These are phyloP conservation scores for Ceratocystis cubensis DNA, from an alignment of 2,329 filamentous ascomycete genomes.

Conservation along the genomic window DNA sequence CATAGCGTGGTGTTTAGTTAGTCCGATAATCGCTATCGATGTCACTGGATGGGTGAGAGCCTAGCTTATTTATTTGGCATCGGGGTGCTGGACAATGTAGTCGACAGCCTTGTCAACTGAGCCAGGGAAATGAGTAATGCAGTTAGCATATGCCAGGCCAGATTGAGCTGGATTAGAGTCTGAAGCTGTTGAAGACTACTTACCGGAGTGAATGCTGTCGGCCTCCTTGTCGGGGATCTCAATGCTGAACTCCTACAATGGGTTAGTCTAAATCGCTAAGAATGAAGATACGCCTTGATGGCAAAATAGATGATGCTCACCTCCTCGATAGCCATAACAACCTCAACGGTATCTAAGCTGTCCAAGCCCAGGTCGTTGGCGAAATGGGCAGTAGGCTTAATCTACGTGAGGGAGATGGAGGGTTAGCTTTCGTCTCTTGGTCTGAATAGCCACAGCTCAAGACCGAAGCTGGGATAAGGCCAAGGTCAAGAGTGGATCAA, in stretches of 20 bases:
- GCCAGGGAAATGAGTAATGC: not conserved
- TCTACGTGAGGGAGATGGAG: constrained; percentile 38
- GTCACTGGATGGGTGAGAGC: not conserved
- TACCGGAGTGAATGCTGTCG: constrained; percentile 87
- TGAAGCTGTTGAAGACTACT: constrained; percentile 28
- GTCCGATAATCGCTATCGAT: not conserved
- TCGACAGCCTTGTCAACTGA: constrained; percentile 86
- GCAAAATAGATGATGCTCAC: constrained; percentile 31
- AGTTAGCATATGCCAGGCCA: not conserved
- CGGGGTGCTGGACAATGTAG: constrained; percentile 86
- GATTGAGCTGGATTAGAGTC: not conserved
- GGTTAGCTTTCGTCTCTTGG: not conserved
- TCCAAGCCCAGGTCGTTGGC: constrained; percentile 94
- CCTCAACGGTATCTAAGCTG: constrained; percentile 95
- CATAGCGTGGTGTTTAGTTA: constrained; percentile 1
- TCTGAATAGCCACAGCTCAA: not conserved
- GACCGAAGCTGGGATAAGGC: not conserved
- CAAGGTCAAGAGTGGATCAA: not conserved
- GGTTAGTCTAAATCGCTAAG: not conserved
- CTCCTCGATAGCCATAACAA: constrained; percentile 99
- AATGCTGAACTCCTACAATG: constrained; percentile 58
- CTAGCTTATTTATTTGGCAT: constrained; percentile 51
- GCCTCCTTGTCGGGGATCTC: constrained; percentile 98
- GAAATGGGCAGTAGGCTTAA: constrained; percentile 77
- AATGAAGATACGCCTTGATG: not conserved